A percentile compares a stretch with the other conserved stretches of the same genome.
phyloP scores from a whole-genome alignment of 805 yeast species.

The Diddensiella transvaalensis region DNA sequence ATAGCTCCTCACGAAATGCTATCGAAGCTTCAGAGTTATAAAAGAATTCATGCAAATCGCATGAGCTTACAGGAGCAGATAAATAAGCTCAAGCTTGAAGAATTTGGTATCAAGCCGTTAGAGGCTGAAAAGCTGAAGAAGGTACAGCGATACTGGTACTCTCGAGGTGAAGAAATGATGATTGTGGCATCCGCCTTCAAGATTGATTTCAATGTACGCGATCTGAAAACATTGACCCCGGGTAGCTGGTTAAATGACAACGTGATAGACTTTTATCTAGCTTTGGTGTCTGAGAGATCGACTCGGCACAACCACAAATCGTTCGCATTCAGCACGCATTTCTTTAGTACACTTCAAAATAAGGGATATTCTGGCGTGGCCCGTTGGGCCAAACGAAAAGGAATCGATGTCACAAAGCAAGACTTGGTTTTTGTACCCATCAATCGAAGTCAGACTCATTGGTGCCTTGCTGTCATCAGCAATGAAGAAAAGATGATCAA shows the following conservation, averaged over 20 bases:
- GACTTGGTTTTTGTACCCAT: conserved; percentile 77
- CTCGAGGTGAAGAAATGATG: not conserved
- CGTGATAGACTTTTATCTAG: conserved; percentile 77
- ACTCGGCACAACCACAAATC: conserved; percentile 37
- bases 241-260: conserved; percentile 88
- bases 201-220: conserved; percentile 63
- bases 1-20: not conserved
- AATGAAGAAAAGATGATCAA: conserved; percentile 53
- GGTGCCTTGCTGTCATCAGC: conserved; percentile 86
- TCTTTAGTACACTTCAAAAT: conserved; percentile 64
- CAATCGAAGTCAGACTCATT: conserved; percentile 78
- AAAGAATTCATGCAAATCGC: conserved; percentile 13
- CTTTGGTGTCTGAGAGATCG: conserved; percentile 46
- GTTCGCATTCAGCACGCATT: conserved; percentile 84
- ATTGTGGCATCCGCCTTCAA: conserved; percentile 20
- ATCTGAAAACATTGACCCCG: conserved; percentile 66
- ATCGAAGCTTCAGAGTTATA: conserved; percentile 4
- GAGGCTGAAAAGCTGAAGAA: conserved; percentile 11
- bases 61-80: conserved; percentile 14
- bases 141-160: conserved; percentile 14
- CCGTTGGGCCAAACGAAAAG: conserved; percentile 79
- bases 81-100: conserved; percentile 12
- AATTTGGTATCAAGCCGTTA: conserved; percentile 6
- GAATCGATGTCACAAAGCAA: conserved; percentile 58
- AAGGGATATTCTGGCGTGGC: conserved; percentile 80